phyloP scores from a whole-genome alignment of 2,329 filamentous ascomycete genomes.

The Thelonectria discophora region DNA sequence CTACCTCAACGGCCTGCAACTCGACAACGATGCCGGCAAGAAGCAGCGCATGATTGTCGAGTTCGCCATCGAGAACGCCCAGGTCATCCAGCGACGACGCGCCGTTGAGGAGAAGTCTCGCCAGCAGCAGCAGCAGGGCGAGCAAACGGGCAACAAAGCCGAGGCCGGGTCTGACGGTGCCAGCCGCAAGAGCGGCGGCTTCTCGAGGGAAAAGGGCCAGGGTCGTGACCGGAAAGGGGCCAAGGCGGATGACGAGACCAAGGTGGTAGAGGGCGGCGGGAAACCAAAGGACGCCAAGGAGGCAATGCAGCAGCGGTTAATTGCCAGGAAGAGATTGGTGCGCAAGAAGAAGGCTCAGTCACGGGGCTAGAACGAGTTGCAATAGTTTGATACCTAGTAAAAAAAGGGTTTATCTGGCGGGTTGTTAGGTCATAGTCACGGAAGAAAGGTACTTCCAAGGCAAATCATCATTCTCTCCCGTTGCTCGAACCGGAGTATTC shows the following conservation, averaged over 20 bases:
- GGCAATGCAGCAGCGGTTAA: slow-evolving; percentile 74
- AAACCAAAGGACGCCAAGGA: slow-evolving; percentile 50
- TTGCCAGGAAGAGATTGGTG: slow-evolving; percentile 83
- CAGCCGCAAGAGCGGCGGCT: slow-evolving; percentile 29
- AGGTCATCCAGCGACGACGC: slow-evolving; percentile 82
- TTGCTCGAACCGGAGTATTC: slow-evolving; percentile 7
- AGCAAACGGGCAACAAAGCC: slow-evolving; percentile 22
- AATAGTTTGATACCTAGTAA: slow-evolving; percentile 23
- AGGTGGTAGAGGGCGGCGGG: slow-evolving; percentile 36
- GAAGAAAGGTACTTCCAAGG: neutral
- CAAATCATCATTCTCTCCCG: slow-evolving; percentile 7
- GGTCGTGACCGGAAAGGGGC: slow-evolving; percentile 30
- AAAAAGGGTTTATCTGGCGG: slow-evolving; percentile 25
- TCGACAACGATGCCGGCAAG: slow-evolving; percentile 72
- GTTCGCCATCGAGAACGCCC: slow-evolving; percentile 97
- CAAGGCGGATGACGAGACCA: slow-evolving; percentile 23
- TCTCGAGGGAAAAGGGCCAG: slow-evolving; percentile 34
- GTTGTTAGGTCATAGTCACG: slow-evolving; percentile 6
- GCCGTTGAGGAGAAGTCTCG: slow-evolving; percentile 49
- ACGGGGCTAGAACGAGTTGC: slow-evolving; percentile 45
- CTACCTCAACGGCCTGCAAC: slow-evolving; percentile 84
- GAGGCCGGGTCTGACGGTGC: slow-evolving; percentile 28
- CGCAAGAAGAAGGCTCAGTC: slow-evolving; percentile 70
- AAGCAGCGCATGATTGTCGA: slow-evolving; percentile 93
- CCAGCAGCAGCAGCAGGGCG: slow-evolving; percentile 37